Evolutionary conservation across 768 basidiomycete genomes (phyloP).

Genomic region (Hygrophoropsis aurantiaca): DNA sequence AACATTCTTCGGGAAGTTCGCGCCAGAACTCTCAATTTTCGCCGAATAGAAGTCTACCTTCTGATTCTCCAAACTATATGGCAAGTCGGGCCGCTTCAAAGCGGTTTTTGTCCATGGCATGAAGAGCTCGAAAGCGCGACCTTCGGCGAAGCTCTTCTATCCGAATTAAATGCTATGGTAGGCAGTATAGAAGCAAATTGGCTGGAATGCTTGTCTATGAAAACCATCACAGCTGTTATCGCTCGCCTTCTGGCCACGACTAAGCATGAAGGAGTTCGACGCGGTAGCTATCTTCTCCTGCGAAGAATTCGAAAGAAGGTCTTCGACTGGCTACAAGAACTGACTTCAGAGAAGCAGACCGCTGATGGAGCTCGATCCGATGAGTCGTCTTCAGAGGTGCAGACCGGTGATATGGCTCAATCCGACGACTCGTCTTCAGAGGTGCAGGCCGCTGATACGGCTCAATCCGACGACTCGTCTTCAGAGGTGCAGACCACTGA

Average conservation of each 20-base stretch:
- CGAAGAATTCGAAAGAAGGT: constrained; percentile 22
- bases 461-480: constrained; percentile 17
- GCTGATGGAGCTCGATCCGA: constrained; percentile 9
- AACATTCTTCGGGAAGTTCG: constrained; percentile 45
- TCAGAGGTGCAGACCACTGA: constrained; percentile 12
- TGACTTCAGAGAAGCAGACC: constrained; percentile 14
- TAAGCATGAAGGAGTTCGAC: constrained; percentile 8
- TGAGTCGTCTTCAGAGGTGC: constrained; percentile 19
- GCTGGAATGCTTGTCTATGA: constrained; percentile 27
- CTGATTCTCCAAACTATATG: constrained; percentile 41
- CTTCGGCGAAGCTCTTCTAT: constrained; percentile 35
- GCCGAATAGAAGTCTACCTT: constrained; percentile 35
- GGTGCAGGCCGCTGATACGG: constrained; percentile 15
- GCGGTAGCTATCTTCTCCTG: constrained; percentile 18
- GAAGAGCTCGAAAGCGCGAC: constrained; percentile 24
- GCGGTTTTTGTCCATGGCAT: constrained; percentile 34
- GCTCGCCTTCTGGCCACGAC: constrained; percentile 33
- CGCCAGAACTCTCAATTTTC: constrained; percentile 33
- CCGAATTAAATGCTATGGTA: constrained; percentile 30
- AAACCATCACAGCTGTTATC: constrained; percentile 28
- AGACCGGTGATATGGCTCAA: constrained; percentile 14
- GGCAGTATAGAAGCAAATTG: constrained; percentile 36
- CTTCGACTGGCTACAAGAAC: constrained; percentile 30
- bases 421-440: constrained; percentile 17
- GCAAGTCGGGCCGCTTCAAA: constrained; percentile 33